Percentiles rank a stretch among this genome's conserved stretches.
Evolutionary conservation across 2,329 filamentous ascomycete genomes (phyloP).

Genomic region (Xylaria multiplex): DNA sequence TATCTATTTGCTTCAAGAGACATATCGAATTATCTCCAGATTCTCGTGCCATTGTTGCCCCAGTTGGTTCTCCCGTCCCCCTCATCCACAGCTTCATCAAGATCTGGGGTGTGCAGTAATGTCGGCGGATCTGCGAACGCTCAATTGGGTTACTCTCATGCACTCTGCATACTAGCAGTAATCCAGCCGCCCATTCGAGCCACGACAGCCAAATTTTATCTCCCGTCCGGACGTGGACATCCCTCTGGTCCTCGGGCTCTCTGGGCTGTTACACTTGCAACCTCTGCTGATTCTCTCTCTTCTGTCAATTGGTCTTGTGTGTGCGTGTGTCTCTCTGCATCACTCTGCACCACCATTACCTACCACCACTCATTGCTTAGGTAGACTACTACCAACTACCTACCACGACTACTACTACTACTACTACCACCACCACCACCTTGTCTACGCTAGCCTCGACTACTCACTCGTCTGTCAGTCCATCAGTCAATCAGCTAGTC

Average conservation of each 20-base stretch:
- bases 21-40: conserved; percentile 11
- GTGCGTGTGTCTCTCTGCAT: conserved; percentile 28
- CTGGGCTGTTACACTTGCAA: conserved; percentile 45
- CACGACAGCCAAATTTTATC: conserved; percentile 49
- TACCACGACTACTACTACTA: background rate
- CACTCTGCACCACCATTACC: conserved; percentile 37
- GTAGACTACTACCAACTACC: background rate
- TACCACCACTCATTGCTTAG: conserved; percentile 3
- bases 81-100: conserved; percentile 31
- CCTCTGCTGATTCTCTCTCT: conserved; percentile 38
- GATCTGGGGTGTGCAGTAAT: conserved; percentile 40
- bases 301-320: conserved; percentile 45
- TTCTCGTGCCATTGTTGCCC: conserved; percentile 10
- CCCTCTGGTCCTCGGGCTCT: conserved; percentile 42
- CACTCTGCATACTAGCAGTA: conserved; percentile 50
- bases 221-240: conserved; percentile 50
- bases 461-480: conserved; percentile 11
- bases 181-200: conserved; percentile 51
- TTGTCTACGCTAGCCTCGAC: conserved; percentile 13
- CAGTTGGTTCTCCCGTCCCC: conserved; percentile 18
- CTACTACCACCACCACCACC: conserved; percentile 19
- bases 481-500: background rate
- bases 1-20: background rate
- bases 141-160: conserved; percentile 51
- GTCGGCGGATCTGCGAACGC: conserved; percentile 48